Base-by-base conservation (phyloP, 805 yeast genomes). In the Hanseniaspora lindneri region DNA sequence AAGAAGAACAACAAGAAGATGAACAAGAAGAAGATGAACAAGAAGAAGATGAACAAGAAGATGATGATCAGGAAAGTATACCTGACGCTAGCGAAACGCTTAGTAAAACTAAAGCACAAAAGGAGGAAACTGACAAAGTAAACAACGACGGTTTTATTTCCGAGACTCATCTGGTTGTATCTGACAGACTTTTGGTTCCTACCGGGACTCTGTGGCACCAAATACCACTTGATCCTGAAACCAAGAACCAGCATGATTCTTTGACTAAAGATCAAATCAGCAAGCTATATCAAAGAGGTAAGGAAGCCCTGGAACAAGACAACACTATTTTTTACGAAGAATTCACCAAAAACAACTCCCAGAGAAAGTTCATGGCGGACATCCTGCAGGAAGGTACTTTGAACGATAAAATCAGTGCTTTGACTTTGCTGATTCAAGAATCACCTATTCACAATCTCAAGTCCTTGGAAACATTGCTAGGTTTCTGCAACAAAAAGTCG, bases 391-490 rank as follows among this genome's bases (percentile, higher is more conserved):
- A 78, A 55, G 98, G 98, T 83, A 92, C 98, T 0, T 72, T 89
- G 57, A 81, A 79, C 57, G 98, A 92, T 80, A 87, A 92, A 67
- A 83, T 92, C 49, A 84, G 95, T 41, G 96, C 98, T 0, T 72
- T 92, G 60, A 89, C 98, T 0, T 75, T 92, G 60, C 70, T 92
- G 60, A 76, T 88, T 41, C 97, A 92, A 62, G 97, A 92, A 67
- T 88, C 96, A 2, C 98, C 98, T 6, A 62, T 87, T 48, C 97
- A 92, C 61, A 83, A 89, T 56, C 60, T 80, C 46, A 83, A 85
- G 61, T 85, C 95, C 0, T 69, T 92, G 50, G 95, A 85, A 54
- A 81, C 80, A 33, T 66, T 92, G 54, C 61, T 83, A 53, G 73
- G 76, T 4, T 83, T 80, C 67, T 85, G 96, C 64, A 81, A 79